Base-by-base conservation (phyloP, 192 early-diverging fungal genomes). In the Backusella tuberculispora region DNA sequence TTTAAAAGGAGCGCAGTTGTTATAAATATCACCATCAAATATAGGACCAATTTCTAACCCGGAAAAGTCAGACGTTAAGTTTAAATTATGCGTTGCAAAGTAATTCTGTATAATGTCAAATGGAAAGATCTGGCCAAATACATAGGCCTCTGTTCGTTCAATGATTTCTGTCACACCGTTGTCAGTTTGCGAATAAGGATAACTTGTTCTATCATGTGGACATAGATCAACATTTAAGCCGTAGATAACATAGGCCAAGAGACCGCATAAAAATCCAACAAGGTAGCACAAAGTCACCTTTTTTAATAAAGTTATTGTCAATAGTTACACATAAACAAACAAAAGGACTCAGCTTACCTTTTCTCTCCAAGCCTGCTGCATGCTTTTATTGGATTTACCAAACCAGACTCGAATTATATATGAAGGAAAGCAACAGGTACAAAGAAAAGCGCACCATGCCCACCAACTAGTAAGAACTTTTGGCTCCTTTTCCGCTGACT, bases 351-450 rank as follows among this genome's bases (percentile, higher is more conserved):
- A 63, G 15, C 26, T 41, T 81, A 81, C 85, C 73, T 88, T 88
- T 78, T 88, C 87, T 66, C 85, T 78, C 85, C 85, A 88, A 34
- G 87, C 87, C 38, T 88, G 87, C 24, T 77, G 80, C 67, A 72
- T 73, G 41, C 63, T 67, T 14, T 76, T 56, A 63, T 84, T 82
- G 17, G 68, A 76, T 75, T 84, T 84, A n/a, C 74, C 41, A 34
- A 81, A 78, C 42, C 83, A 86, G 26, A 75, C 75, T 17, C 85
- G 78, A 34, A 86, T 78, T 29, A 84, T 47, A 43, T 66, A 74
- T 19, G 72, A 72, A 5, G 85, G 85, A 45, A 84, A 73, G 37
- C 83, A 86, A 14, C 85, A 86, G 19, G 85, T 86, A 64, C 74
- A 68, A 44, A 86, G 53, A 45, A 76, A 80, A 2, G 85, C 83